These are phyloP conservation scores for Aspergillus sp. DNA, from an alignment of 2,329 filamentous ascomycete species.

Conservation along the genomic window DNA sequence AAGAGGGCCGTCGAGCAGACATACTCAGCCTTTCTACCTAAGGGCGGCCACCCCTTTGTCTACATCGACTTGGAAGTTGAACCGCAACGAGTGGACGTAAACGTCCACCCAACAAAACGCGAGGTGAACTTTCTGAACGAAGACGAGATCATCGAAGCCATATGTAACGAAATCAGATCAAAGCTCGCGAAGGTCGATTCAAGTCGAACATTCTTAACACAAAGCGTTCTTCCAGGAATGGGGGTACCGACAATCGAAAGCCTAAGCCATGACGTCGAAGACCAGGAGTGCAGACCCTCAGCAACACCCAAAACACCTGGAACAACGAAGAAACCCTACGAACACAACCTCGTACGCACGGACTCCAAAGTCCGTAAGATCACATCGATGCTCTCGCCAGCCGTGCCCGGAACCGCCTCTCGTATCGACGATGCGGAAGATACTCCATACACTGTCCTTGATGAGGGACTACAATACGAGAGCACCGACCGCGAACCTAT, in stretches of 20 bases:
- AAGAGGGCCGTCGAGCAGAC: constrained; percentile 88
- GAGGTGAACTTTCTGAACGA: constrained; percentile 98
- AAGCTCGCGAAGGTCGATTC: constrained; percentile 82
- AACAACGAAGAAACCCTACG: constrained; percentile 54
- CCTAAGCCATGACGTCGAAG: constrained; percentile 16
- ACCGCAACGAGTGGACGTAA: constrained; percentile 87
- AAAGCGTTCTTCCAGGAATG: constrained; percentile 71
- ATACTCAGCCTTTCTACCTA: constrained; percentile 80
- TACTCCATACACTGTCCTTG: constrained; percentile 12
- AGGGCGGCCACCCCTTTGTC: constrained; percentile 87
- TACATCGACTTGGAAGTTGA: constrained; percentile 92
- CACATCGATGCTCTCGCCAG: constrained; percentile 81
- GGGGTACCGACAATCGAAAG: constrained; percentile 48
- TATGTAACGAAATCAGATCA: constrained; percentile 72
- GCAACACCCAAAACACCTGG: constrained; percentile 31
- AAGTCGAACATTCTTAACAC: constrained; percentile 88
- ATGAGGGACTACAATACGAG: constrained; percentile 62
- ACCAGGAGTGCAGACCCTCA: constrained; percentile 26
- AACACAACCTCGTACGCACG: constrained; percentile 85
- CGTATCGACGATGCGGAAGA: constrained; percentile 28
- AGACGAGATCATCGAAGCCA: constrained; percentile 83
- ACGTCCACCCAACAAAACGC: constrained; percentile 92
- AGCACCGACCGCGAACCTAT: constrained; percentile 61
- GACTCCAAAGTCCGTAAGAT: constrained; percentile 88
- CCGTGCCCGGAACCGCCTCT: constrained; percentile 23